Evolutionary conservation across 352 stramenopile species (phyloP).

Genomic region (Phytophthora hibernalis): DNA sequence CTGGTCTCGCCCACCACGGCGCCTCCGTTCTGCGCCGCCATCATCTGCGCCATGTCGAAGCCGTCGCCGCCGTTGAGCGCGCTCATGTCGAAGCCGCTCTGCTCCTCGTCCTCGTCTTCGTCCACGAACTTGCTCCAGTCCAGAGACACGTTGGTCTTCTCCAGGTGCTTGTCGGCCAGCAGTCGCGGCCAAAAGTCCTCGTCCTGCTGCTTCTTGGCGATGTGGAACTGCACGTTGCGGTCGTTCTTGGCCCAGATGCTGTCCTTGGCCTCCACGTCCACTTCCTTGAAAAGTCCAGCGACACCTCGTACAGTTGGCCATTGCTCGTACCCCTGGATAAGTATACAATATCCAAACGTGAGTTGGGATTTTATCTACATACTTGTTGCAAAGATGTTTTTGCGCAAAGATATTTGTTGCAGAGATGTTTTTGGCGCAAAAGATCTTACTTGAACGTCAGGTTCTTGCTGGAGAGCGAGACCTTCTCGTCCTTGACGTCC

Average conservation of each 20-base stretch:
- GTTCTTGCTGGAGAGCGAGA: constrained; percentile 89
- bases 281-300: constrained; percentile 96
- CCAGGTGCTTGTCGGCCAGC: constrained; percentile 95
- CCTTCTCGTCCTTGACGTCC: constrained; percentile 94
- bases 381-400: too few relatives aligned
- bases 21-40: constrained; percentile 85
- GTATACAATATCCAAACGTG: constrained; percentile 6
- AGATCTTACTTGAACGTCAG: constrained; percentile 83
- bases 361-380: not conserved
- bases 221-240: constrained; percentile 96
- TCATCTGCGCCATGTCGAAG: constrained; percentile 97
- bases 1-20: constrained; percentile 71
- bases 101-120: constrained; percentile 95
- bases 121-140: constrained; percentile 98
- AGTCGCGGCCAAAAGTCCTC: constrained; percentile 96
- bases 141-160: constrained; percentile 97
- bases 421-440: too few relatives aligned
- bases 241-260: constrained; percentile 96
- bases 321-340: constrained; percentile 85
- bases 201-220: constrained; percentile 95
- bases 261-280: constrained; percentile 89
- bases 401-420: too few relatives aligned
- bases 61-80: constrained; percentile 86
- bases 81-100: constrained; percentile 87
- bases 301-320: constrained; percentile 93